Conservation (phyloP, 2,329 filamentous ascomycete species). For the Lasiodiplodia hormozganensis region DNA sequence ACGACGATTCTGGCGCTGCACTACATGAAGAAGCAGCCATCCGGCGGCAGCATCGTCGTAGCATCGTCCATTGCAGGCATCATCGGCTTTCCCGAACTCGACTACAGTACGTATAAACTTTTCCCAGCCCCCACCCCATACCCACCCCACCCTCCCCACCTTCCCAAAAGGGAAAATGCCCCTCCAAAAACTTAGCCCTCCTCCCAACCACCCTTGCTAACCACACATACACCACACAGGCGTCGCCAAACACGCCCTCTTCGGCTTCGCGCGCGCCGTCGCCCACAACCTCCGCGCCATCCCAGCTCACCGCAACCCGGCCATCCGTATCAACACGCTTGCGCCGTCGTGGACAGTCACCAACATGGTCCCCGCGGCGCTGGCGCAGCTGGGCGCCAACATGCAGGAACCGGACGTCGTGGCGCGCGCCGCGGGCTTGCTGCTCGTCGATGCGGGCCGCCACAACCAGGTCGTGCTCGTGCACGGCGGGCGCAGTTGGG, state of each 20-base stretch:
- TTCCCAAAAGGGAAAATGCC: background rate
- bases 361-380: constrained; percentile 33
- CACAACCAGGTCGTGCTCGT: constrained; percentile 41
- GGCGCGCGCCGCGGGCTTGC: constrained; percentile 35
- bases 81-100: constrained; percentile 35
- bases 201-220: too few species aligned
- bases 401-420: constrained; percentile 48
- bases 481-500: constrained; percentile 36
- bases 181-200: constrained; percentile 27
- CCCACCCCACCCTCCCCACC: background rate
- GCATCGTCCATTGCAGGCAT: constrained; percentile 41
- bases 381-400: constrained; percentile 36
- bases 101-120: constrained; percentile 37
- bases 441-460: constrained; percentile 39
- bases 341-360: constrained; percentile 44
- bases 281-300: constrained; percentile 37
- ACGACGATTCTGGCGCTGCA: constrained; percentile 58
- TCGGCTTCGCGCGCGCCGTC: constrained; percentile 41
- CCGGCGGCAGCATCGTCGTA: constrained; percentile 42
- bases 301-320: constrained; percentile 36
- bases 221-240: too few species aligned
- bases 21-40: constrained; percentile 50
- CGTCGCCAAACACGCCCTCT: constrained; percentile 41
- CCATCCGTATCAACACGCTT: constrained; percentile 45
- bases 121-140: too few species aligned